These are phyloP conservation scores for Alopecurus myosuroides DNA, from an alignment of 176 grass and related monocot species.

Conservation along the genomic window DNA sequence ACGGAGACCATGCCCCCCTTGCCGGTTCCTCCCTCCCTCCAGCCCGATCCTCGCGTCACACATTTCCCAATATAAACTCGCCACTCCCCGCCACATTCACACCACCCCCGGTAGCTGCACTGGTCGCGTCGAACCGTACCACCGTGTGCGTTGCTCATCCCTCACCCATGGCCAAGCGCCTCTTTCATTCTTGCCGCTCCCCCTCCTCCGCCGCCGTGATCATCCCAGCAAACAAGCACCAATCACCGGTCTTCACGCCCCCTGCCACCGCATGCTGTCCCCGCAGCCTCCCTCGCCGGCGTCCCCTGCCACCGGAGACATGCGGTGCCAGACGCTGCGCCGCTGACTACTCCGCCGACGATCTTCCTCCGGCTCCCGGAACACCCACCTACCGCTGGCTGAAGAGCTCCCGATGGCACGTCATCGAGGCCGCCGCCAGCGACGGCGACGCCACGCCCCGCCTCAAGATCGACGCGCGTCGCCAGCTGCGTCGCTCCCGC, in stretches of 20 bases:
- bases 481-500: constrained; percentile 26
- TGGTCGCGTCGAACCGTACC: background rate
- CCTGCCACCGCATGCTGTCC: constrained; percentile 19
- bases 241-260: background rate
- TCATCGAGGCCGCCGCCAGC: constrained; percentile 46
- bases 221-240: background rate
- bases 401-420: constrained; percentile 75
- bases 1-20: background rate
- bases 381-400: constrained; percentile 69
- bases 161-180: constrained; percentile 62
- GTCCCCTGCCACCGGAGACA: background rate
- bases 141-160: background rate
- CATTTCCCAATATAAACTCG: constrained; percentile 17
- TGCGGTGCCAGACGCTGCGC: background rate
- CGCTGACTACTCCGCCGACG: constrained; percentile 29
- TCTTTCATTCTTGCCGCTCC: constrained; percentile 61
- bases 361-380: background rate
- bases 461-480: constrained; percentile 54
- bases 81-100: background rate
- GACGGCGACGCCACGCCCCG: constrained; percentile 38
- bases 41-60: background rate
- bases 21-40: background rate
- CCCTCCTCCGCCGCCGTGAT: constrained; percentile 28
- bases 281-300: background rate
- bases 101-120: background rate